These are phyloP conservation scores for Ophiognomonia clavigignenti-juglandacearum DNA, from an alignment of 2,329 filamentous ascomycete species.

Conservation along the genomic window DNA sequence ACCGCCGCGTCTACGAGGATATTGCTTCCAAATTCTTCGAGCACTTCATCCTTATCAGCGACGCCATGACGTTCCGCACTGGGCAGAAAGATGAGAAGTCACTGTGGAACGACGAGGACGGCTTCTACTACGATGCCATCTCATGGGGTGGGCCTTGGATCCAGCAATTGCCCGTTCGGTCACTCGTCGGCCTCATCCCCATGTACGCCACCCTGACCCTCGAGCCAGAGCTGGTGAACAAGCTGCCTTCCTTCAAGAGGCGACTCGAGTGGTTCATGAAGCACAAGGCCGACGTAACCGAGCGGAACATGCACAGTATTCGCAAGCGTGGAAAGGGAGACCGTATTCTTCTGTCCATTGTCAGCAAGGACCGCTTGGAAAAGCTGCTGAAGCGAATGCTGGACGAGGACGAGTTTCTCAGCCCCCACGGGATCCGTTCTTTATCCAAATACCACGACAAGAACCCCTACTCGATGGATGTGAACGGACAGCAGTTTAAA, in stretches of 20 bases:
- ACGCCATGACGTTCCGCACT: conserved; percentile 86
- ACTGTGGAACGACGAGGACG: conserved; percentile 93
- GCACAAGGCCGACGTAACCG: conserved; percentile 78
- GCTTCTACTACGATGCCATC: conserved; percentile 98
- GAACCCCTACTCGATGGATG: conserved; percentile 89
- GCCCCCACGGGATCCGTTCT: conserved; percentile 84
- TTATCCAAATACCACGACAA: conserved; percentile 89
- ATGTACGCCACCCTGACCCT: conserved; percentile 88
- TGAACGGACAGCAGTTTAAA: conserved; percentile 83
- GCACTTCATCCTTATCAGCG: conserved; percentile 96
- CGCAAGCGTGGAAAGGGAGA: conserved; percentile 85
- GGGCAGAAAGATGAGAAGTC: conserved; percentile 70
- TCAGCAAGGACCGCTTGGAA: conserved; percentile 87
- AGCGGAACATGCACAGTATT: conserved; percentile 93
- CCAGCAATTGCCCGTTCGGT: conserved; percentile 86
- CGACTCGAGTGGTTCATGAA: conserved; percentile 91
- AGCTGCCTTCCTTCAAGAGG: conserved; percentile 88
- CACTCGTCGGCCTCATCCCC: conserved; percentile 88
- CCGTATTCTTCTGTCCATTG: conserved; percentile 79
- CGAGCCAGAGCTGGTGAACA: conserved; percentile 89
- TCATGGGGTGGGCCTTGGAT: conserved; percentile 93
- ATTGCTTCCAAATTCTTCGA: conserved; percentile 98
- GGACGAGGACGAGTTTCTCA: conserved; percentile 89
- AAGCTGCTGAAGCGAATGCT: conserved; percentile 90
- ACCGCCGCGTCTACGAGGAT: conserved; percentile 91